Base-by-base conservation (phyloP, 108 stramenopile species). In the Cyclotella atomus region DNA sequence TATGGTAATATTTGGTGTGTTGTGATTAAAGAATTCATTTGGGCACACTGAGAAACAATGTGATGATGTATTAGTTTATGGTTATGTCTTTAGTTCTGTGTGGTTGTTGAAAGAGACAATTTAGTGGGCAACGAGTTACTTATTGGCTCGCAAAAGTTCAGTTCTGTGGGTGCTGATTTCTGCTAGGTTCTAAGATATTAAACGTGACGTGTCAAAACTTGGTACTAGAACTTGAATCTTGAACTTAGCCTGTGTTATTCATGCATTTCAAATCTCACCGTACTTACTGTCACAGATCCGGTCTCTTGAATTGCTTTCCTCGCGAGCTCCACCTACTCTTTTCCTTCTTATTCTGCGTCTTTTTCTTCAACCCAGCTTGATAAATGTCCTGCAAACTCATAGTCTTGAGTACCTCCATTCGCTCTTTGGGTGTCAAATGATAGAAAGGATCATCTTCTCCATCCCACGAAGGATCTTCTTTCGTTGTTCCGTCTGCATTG, bases 361-460 rank as follows among this genome's bases (percentile, higher is more conserved):
- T 79, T 4, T 68, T 68, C 16, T 81, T 83, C 23, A 59, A 44
- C 25, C 70, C 85, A 16, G 79, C 71, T 67, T 70, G 54, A 57
- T 81, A 75, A 29, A 89, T 85, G 49, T 85, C 85, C 55, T 71
- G 61, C 7, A 89, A 65, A 49, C 76, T 85, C 85, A 89, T 86
- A n/a, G 64, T 74, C 46, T 76, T 82, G 33, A 89, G 68, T 14
- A 83, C 68, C 2, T 70, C 46, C 79, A 86, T 86, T 44, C 88
- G 61, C 70, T 86, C 85, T 23, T 72, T 76, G n/a, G 88, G 81
- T 15, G 81, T 72, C 24, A 89, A 62, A 65, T 89, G 85, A 55
- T 76, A 70, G 74, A 89, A 89, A 32, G 88, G 88, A 61, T 89
- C 88, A 33, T 76, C 83, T 50, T 83, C 77, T 28, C 88, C 83